Evolutionary conservation across 768 basidiomycete species (phyloP).

Genomic region (Tephrocybe sp.): DNA sequence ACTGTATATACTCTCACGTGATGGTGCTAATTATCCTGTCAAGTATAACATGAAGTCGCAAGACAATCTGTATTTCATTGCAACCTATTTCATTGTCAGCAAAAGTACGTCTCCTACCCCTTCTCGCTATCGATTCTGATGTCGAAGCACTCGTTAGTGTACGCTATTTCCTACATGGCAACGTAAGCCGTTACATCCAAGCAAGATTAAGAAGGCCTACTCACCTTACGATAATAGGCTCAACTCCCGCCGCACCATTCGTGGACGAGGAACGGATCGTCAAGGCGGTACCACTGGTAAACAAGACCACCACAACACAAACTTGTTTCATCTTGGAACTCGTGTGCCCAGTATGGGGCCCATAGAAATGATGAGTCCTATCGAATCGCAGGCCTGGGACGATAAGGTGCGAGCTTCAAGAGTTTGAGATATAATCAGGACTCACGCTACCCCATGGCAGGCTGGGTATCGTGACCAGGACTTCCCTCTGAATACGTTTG

Average conservation of each 20-base stretch:
- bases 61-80: conserved; percentile 61
- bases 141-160: conserved; percentile 39
- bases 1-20: no score
- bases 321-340: conserved; percentile 51
- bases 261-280: conserved; percentile 56
- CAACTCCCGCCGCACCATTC: conserved; percentile 57
- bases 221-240: no score
- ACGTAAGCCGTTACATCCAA: no score
- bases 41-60: conserved; percentile 56
- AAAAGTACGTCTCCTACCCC: conserved; percentile 48
- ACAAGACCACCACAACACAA: conserved; percentile 42
- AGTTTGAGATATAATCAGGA: not conserved
- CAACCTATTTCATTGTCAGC: conserved; percentile 63
- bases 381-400: conserved; percentile 35
- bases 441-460: not conserved
- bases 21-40: no score
- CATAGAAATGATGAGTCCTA: conserved; percentile 32
- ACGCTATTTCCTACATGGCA: conserved; percentile 63
- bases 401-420: conserved; percentile 19
- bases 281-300: conserved; percentile 30
- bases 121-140: not conserved
- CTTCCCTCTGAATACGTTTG: conserved; percentile 23
- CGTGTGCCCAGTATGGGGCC: conserved; percentile 41
- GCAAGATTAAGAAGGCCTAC: no score
- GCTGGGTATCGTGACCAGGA: conserved; percentile 15